These are phyloP conservation scores for Parastagonospora nodorum DNA, from an alignment of 2,329 filamentous ascomycete species.

Conservation along the genomic window DNA sequence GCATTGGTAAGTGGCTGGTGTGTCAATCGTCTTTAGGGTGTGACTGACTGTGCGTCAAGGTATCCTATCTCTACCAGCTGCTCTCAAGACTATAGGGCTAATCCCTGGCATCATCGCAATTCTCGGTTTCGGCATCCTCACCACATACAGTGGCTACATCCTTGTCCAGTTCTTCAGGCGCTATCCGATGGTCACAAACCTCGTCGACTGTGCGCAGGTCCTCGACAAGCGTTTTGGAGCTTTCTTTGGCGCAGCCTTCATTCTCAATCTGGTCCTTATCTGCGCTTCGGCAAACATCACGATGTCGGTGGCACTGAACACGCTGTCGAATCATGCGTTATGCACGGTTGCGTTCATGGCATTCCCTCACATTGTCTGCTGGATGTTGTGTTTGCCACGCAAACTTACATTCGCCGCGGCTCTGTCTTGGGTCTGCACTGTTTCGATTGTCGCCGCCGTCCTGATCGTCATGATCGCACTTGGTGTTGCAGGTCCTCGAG, in stretches of 20 bases:
- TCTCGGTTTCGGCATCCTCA: conserved; percentile 30
- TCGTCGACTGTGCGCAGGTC: conserved; percentile 31
- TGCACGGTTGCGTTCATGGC: conserved; percentile 69
- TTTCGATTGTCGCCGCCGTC: conserved; percentile 67
- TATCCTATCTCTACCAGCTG: conserved; percentile 33
- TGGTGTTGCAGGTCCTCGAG: conserved; percentile 55
- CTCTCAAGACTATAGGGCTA: conserved; percentile 33
- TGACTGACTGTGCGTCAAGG: not conserved
- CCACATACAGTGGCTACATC: conserved; percentile 35
- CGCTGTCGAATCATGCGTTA: conserved; percentile 63
- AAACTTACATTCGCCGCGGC: conserved; percentile 65
- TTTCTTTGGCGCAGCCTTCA: conserved; percentile 29
- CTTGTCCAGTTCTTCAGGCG: conserved; percentile 31
- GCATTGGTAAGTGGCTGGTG: conserved; percentile 16
- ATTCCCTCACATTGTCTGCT: conserved; percentile 64
- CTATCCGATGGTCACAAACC: conserved; percentile 36
- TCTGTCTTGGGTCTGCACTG: conserved; percentile 61
- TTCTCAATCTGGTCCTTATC: conserved; percentile 35
- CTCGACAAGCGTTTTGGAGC: conserved; percentile 26
- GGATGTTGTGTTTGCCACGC: conserved; percentile 63
- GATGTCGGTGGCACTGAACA: conserved; percentile 65
- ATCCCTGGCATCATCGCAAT: conserved; percentile 39
- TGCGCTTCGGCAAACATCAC: conserved; percentile 37
- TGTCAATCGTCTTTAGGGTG: too few species aligned
- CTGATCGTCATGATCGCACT: conserved; percentile 71